A percentile compares a stretch with the other conserved stretches of the same genome.
Conservation (phyloP, 1,139 yeast species). For the Meyerozyma athensensis region DNA sequence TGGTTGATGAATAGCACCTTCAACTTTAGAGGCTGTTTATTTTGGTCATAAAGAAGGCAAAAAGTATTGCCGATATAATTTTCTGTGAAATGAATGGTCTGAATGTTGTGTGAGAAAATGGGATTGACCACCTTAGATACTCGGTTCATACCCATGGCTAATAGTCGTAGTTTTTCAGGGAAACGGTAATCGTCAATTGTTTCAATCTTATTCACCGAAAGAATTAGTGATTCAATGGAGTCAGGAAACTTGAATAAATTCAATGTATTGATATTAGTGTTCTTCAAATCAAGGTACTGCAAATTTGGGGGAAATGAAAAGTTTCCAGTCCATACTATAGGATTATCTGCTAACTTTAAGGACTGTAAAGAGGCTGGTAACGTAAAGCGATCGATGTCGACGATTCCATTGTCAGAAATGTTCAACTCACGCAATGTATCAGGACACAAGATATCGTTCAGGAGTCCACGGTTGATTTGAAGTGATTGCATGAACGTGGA, state of each 20-base stretch:
- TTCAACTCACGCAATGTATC: constrained; percentile 11
- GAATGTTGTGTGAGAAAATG: constrained; percentile 14
- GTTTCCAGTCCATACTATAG: constrained; percentile 19
- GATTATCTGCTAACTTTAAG: constrained; percentile 20
- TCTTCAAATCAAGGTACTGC: constrained; percentile 14
- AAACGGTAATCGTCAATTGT: constrained; percentile 17
- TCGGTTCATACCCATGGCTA: constrained; percentile 22
- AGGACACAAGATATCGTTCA: constrained; percentile 8
- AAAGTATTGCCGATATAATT: constrained; percentile 14
- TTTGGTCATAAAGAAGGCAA: constrained; percentile 14
- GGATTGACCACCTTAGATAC: constrained; percentile 12
- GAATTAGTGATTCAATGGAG: constrained; percentile 14
- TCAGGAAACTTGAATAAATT: constrained; percentile 16
- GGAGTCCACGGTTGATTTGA: constrained; percentile 3
- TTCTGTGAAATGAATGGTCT: constrained; percentile 21
- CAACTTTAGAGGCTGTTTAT: constrained; percentile 14
- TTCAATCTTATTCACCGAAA: constrained; percentile 21
- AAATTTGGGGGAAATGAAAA: constrained; percentile 8
- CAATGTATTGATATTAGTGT: constrained; percentile 16
- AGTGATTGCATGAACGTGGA: background rate
- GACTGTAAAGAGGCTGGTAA: constrained; percentile 10
- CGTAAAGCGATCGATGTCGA: constrained; percentile 7
- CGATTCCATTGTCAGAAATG: constrained; percentile 14
- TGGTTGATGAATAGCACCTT: constrained; percentile 18
- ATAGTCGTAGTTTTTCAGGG: constrained; percentile 15